Conservation (phyloP, 2,329 filamentous ascomycete genomes). For the Dothideomycetidae sp. region DNA sequence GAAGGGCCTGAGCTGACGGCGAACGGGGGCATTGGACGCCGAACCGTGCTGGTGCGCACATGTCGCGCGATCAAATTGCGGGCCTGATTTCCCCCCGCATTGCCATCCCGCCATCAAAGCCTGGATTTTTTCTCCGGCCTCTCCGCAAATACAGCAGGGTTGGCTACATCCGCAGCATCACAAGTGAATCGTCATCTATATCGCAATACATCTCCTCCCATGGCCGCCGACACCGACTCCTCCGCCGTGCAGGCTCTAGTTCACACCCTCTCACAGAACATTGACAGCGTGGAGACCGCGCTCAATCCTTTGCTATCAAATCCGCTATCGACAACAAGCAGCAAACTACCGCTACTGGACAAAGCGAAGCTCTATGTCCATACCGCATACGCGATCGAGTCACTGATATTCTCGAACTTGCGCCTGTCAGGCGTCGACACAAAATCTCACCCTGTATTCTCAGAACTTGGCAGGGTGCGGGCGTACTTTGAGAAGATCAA, state of each 20-base stretch:
- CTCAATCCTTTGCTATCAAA: constrained; percentile 59
- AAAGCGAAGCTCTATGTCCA: constrained; percentile 89
- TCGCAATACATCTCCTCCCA: too few species aligned
- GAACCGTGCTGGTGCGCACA: too few species aligned
- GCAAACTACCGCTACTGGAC: constrained; percentile 79
- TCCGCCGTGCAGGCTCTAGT: constrained; percentile 55
- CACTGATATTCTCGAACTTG: constrained; percentile 71
- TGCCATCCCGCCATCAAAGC: too few species aligned
- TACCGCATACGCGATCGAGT: constrained; percentile 77
- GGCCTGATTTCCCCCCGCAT: too few species aligned
- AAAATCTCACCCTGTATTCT: constrained; percentile 72
- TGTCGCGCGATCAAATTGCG: too few species aligned
- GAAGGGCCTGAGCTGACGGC: too few species aligned
- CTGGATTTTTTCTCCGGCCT: too few species aligned
- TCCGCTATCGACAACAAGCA: constrained; percentile 51
- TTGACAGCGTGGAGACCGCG: constrained; percentile 63
- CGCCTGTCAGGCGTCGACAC: constrained; percentile 65
- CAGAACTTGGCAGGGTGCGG: constrained; percentile 71
- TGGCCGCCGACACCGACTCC: constrained; percentile 46
- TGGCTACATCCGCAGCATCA: too few species aligned
- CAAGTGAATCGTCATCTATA: too few species aligned
- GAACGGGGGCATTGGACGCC: too few species aligned
- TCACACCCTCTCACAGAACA: constrained; percentile 43
- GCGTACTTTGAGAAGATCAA: constrained; percentile 93
- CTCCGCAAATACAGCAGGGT: too few species aligned